These are phyloP conservation scores for Alloascoidea africana DNA, from an alignment of 805 yeast genomes.

Conservation along the genomic window DNA sequence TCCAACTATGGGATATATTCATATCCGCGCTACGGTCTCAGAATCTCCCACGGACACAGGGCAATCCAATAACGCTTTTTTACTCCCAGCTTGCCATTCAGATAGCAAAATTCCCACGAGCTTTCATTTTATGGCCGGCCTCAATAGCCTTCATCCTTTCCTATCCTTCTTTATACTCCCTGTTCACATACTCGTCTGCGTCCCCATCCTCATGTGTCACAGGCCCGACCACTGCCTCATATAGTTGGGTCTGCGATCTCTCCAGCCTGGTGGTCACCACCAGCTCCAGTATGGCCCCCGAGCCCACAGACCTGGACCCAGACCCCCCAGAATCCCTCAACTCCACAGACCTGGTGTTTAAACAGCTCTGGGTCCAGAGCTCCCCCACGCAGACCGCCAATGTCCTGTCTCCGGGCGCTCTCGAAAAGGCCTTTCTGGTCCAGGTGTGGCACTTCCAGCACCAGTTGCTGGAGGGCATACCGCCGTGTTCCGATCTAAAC, in stretches of 20 bases:
- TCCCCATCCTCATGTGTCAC: conserved; percentile 10
- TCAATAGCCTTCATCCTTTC: conserved; percentile 29
- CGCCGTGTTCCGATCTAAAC: conserved; percentile 4
- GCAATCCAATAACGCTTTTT: too few relatives aligned
- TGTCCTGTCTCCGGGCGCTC: conserved; percentile 13
- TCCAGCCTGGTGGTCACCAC: conserved; percentile 7
- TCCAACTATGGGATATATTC: too few relatives aligned
- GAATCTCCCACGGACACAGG: too few relatives aligned
- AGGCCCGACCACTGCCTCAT: not conserved
- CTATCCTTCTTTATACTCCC: conserved; percentile 30
- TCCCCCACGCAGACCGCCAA: too few relatives aligned
- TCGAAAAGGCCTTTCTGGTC: conserved; percentile 21
- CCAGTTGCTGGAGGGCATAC: conserved; percentile 14
- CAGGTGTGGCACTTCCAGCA: conserved; percentile 22
- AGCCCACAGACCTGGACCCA: conserved; percentile 5
- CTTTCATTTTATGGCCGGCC: conserved; percentile 33
- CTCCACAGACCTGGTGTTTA: conserved; percentile 13
- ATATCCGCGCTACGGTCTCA: too few relatives aligned
- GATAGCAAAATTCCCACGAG: conserved; percentile 23
- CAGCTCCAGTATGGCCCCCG: conserved; percentile 8
- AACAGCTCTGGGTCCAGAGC: conserved; percentile 21
- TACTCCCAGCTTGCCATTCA: conserved; percentile 12
- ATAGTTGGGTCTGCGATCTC: conserved; percentile 6
- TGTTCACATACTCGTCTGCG: conserved; percentile 17
- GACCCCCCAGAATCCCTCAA: not conserved